Evolutionary conservation across 306 rosid genomes (phyloP).

Genomic region (Leucaena leucocephala): DNA sequence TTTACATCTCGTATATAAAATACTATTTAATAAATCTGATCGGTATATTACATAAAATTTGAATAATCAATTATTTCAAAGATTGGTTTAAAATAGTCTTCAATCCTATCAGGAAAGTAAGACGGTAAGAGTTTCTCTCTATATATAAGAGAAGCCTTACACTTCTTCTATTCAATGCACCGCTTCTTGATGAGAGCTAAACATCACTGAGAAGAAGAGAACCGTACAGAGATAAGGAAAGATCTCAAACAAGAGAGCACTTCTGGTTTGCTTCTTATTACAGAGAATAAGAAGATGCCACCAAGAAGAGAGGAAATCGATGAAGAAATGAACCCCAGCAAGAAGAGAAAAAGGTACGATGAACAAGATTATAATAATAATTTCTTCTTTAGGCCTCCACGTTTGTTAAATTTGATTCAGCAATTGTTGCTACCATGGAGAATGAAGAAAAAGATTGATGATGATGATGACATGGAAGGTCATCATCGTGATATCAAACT

Average conservation of each 20-base stretch:
- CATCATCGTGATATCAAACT: no score
- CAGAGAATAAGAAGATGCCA: not conserved
- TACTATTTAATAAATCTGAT: no score
- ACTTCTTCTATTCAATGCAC: not conserved
- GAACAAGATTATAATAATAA: no score
- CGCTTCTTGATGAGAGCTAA: not conserved
- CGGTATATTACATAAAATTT: no score
- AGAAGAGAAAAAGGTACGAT: not conserved
- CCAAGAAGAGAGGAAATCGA: no score
- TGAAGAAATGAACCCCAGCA: not conserved
- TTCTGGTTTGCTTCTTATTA: not conserved
- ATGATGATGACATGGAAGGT: no score
- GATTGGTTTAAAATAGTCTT: no score
- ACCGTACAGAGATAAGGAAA: not conserved
- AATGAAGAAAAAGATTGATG: no score
- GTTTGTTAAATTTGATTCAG: not conserved
- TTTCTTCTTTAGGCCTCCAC: not conserved
- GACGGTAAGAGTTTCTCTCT: not conserved
- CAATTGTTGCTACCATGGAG: not conserved
- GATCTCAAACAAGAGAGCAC: not conserved
- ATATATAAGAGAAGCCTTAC: not conserved
- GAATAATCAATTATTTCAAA: no score
- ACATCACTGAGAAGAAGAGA: no score
- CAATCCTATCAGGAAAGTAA: no score
- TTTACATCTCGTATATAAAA: no score